Base-by-base conservation (phyloP, 2,329 filamentous ascomycete genomes). In the Fusarium odoratissimum region DNA sequence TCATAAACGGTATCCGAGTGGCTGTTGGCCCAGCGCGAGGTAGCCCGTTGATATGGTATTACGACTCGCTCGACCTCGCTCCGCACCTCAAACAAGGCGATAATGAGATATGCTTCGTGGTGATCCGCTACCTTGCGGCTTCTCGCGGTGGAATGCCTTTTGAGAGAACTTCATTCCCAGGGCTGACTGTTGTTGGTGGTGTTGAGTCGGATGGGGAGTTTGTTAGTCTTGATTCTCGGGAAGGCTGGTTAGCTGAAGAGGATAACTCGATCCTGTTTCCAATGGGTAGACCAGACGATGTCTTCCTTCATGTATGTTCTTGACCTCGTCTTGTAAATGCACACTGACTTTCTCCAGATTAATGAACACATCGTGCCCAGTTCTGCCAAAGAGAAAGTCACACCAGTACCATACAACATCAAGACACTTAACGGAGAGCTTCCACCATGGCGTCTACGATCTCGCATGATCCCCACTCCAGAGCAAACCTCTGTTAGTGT, bases 281-380 rank as follows among this genome's bases (percentile, higher is more conserved):
- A 3, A 52, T 19, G 28, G 51, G 51, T 5, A 55, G 51, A 23
- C 37, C 23, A 4, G 51, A 55, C 0, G 51, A 55, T 42, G 51
- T 55, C 16, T 55, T 55, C 37, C 51, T 55, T 19, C 37, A 55
- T 21, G 51, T 55, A 6, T 7, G 37, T 19, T 23, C 12, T 4
- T 12, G 8, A 14, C 6, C 6, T 3, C 4, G 13, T 16, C 7
- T 30, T 3, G 1, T 6, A 17, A 4, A 21, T 2, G 0, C 14
- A 11, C 13, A 23, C 25, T 54, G 3, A 55, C 19, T 0, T 9
- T 31, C 11, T 5, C 7, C 25, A 55, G 51, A 55, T 55, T 1
- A 55, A 55, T 11, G 51, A 55, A 31, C 25, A 55, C 4, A 42
- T 31, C 2, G 25, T 42, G 8, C 51, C 37, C 1, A 23, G 7